Percentiles rank a stretch among this genome's conserved stretches.
Conservation (phyloP, 2,329 filamentous ascomycete species). For the Diaporthe sp. region DNA sequence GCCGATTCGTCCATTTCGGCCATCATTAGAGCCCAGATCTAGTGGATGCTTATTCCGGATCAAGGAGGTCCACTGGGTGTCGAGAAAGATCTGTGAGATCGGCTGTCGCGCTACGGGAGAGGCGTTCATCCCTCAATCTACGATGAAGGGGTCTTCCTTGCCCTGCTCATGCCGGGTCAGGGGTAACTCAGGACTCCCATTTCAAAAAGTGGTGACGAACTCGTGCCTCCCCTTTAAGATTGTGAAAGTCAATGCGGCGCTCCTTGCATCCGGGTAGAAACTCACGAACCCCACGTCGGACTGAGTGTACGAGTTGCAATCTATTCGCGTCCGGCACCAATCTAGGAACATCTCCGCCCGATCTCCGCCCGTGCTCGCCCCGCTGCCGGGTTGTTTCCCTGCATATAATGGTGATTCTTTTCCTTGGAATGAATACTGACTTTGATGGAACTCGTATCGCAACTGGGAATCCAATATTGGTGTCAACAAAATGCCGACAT, state of each 20-base stretch:
- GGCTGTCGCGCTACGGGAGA: constrained; percentile 12
- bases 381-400: neutral
- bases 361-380: neutral
- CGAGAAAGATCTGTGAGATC: constrained; percentile 13
- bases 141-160: constrained; percentile 20
- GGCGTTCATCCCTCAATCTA: constrained; percentile 27
- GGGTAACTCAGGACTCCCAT: neutral
- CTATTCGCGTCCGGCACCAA: constrained; percentile 8
- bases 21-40: constrained; percentile 8
- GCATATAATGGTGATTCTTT: neutral
- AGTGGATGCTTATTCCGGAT: constrained; percentile 2
- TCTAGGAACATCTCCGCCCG: constrained; percentile 19
- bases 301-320: neutral
- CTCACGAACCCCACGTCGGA: neutral
- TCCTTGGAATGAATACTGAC: neutral
- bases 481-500: neutral
- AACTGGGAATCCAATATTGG: neutral
- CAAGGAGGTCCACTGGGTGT: neutral
- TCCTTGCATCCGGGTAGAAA: neutral
- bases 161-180: neutral
- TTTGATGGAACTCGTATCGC: neutral
- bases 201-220: constrained; percentile 18
- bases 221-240: neutral
- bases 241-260: constrained; percentile 17
- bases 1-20: neutral